Evolutionary conservation across 768 basidiomycete genomes (phyloP), one percentile per base, ranked within the genome.

Genomic region (Tulasnella sp.): DNA sequence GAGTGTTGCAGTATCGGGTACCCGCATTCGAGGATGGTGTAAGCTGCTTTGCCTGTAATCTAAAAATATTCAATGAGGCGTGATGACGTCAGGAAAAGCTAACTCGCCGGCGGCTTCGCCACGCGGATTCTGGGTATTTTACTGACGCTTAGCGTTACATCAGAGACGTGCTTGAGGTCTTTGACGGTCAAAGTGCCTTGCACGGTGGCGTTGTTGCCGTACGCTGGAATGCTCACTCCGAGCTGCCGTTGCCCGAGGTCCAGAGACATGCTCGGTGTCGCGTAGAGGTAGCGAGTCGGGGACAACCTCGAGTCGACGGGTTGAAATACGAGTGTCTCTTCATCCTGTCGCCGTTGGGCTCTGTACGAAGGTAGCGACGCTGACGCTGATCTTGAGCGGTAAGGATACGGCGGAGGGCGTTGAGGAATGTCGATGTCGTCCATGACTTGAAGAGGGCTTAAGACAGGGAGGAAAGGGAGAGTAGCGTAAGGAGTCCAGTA

Each of bases 191-290:
- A 12, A 26, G 32, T 5, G 1, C 67, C 67, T 40, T 68, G 39
- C 32, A 68, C 39, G 67, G 40, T 47, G 39, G 67, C 67, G 29
- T 42, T 68, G 37, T 68, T 68, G 14, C 67, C 67, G 17, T 68
- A 68, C 3, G 39, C 37, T 7, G 67, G 67, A 12, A 68, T 42
- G 67, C 37, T 19, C 29, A 40, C 39, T 22, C 67, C 67, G 16
- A 5, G 42, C 1, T 16, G 42, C 19, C 67, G 37, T 19, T 17
- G 32, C n/a, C 67, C 67, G 39, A 68, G 67, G 39, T 47, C 42
- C 8, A 68, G 42, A 17, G 39, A 19, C 37, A 68, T 37, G 39
- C 41, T 37, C 67, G 39, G 32, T 19, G 32, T 68, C 2, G 19
- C 32, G 19, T 68, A 68, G 14, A 36, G 32, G 41, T 68, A 68